phyloP scores from a whole-genome alignment of 2,329 filamentous ascomycete species.

The Ophiostoma tasmaniense region DNA sequence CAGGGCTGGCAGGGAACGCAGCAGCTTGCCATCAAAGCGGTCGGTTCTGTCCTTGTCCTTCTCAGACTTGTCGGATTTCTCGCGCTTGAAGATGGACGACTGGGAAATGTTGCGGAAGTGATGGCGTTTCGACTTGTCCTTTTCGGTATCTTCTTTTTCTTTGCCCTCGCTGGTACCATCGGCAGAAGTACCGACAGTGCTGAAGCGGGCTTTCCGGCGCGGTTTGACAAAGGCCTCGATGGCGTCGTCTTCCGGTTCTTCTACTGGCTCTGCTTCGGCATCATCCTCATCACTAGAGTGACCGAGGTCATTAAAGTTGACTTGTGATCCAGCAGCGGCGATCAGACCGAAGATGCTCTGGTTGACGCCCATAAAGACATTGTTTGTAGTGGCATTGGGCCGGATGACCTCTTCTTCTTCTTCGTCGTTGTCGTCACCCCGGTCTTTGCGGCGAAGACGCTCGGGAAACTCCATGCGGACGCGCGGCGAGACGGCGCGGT shows the following conservation, averaged over 20 bases:
- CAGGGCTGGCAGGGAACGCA: slow-evolving; percentile 55
- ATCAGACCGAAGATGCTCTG: slow-evolving; percentile 93
- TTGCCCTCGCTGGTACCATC: neutral
- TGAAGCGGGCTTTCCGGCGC: neutral
- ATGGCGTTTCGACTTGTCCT: slow-evolving; percentile 8
- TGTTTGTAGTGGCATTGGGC: slow-evolving; percentile 35
- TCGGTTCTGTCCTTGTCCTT: slow-evolving; percentile 22
- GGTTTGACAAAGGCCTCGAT: slow-evolving; percentile 4
- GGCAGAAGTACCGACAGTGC: neutral
- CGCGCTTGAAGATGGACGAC: slow-evolving; percentile 32
- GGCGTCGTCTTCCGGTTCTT: neutral
- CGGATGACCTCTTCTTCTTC: slow-evolving; percentile 42
- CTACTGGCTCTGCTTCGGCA: neutral
- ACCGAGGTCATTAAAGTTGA: slow-evolving; percentile 69
- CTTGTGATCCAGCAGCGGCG: slow-evolving; percentile 73
- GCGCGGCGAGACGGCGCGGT: slow-evolving; percentile 26
- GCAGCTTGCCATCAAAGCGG: slow-evolving; percentile 53
- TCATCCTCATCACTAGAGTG: slow-evolving; percentile 74
- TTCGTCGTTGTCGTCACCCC: slow-evolving; percentile 31
- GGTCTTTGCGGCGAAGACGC: slow-evolving; percentile 36
- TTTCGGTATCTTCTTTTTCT: neutral
- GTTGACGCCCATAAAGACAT: slow-evolving; percentile 68
- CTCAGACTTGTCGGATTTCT: slow-evolving; percentile 25
- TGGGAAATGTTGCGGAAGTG: slow-evolving; percentile 26
- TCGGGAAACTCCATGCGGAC: slow-evolving; percentile 45